Percentiles rank a stretch among this genome's conserved stretches.
These are phyloP conservation scores for Domatiomyces catenatus DNA, from an alignment of 2,329 filamentous ascomycete species.

Conservation along the genomic window DNA sequence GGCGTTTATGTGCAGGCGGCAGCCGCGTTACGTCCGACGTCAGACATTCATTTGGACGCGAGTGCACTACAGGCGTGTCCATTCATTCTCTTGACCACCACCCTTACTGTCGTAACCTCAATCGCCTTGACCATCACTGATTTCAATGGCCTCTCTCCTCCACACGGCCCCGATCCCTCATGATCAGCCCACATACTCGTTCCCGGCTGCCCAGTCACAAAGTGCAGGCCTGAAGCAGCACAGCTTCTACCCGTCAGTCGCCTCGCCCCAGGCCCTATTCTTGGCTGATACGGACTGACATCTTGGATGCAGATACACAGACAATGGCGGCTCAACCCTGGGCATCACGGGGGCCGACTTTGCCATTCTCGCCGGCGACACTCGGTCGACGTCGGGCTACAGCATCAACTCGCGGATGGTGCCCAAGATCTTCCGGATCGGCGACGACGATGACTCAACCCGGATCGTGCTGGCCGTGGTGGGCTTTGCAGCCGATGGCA, in stretches of 20 bases:
- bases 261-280: background rate
- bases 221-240: conserved; percentile 48
- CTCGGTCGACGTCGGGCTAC: conserved; percentile 87
- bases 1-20: background rate
- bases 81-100: background rate
- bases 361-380: conserved; percentile 93
- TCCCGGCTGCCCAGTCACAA: conserved; percentile 33
- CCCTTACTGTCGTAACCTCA: too few species aligned
- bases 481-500: conserved; percentile 87
- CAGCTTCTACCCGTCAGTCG: conserved; percentile 75
- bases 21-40: background rate
- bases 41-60: background rate
- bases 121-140: background rate
- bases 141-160: conserved; percentile 39
- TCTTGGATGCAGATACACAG: conserved; percentile 50
- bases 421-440: conserved; percentile 95
- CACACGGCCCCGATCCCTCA: conserved; percentile 33
- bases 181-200: conserved; percentile 45
- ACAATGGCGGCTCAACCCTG: conserved; percentile 93
- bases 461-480: conserved; percentile 85
- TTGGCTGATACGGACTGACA: background rate
- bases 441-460: conserved; percentile 72
- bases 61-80: background rate
- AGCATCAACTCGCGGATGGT: conserved; percentile 95
- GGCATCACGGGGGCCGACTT: conserved; percentile 91